Percentiles rank a stretch among this genome's conserved stretches.
Evolutionary conservation across 2,329 filamentous ascomycete species (phyloP).

Genomic region (Volutella citrinella): DNA sequence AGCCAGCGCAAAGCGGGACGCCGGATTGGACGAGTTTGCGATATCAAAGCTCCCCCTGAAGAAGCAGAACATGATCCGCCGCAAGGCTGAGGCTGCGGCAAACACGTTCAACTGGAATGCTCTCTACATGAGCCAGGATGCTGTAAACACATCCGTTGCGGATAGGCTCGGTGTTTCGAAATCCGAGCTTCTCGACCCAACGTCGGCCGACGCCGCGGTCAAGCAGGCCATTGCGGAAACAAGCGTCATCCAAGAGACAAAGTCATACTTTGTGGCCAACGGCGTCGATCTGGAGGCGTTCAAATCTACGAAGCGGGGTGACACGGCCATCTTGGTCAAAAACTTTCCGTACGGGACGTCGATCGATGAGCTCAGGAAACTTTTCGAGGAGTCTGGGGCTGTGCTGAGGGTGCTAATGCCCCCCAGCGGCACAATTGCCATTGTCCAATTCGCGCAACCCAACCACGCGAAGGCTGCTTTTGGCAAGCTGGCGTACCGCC

Average conservation of each 20-base stretch:
- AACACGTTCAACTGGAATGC: conserved; percentile 96
- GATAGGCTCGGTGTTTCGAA: conserved; percentile 86
- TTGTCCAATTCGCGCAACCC: conserved; percentile 80
- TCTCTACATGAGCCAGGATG: conserved; percentile 98
- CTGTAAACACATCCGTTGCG: conserved; percentile 87
- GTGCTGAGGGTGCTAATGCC: conserved; percentile 86
- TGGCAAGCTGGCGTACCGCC: conserved; percentile 79
- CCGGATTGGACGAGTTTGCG: conserved; percentile 80
- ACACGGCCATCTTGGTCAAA: conserved; percentile 86
- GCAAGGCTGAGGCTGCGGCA: conserved; percentile 75
- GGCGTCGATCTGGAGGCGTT: conserved; percentile 92
- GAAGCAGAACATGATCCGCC: conserved; percentile 87
- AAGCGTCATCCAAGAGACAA: conserved; percentile 92
- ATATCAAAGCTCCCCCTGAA: conserved; percentile 91
- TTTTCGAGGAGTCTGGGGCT: conserved; percentile 84
- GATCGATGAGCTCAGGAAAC: conserved; percentile 70
- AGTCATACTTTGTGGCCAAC: conserved; percentile 82
- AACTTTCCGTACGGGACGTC: conserved; percentile 87
- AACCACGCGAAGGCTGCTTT: conserved; percentile 83
- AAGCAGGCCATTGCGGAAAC: conserved; percentile 98
- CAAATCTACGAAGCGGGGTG: conserved; percentile 78
- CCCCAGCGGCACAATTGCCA: conserved; percentile 87
- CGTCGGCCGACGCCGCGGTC: conserved; percentile 87
- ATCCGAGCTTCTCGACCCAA: conserved; percentile 90
- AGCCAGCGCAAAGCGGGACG: conserved; percentile 76